Evolutionary conservation across 441 rosid genomes (phyloP).

Genomic region (Brassica balearica): DNA sequence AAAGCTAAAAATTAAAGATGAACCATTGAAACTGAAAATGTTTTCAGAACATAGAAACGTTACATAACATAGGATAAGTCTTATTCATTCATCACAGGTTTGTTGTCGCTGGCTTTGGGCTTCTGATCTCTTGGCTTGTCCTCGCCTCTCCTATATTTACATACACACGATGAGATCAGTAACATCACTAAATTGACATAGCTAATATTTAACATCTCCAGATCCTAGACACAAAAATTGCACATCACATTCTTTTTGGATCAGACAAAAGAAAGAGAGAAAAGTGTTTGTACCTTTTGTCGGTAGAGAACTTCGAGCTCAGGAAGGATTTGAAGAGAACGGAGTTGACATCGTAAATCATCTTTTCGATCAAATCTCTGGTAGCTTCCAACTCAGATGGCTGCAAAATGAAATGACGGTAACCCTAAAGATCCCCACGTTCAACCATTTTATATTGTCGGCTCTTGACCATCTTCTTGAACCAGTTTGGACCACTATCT

Average conservation of each 20-base stretch:
- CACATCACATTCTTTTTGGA: background rate
- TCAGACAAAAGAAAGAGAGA: slow-evolving; percentile 6
- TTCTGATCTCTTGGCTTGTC: slow-evolving; percentile 95
- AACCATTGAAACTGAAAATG: background rate
- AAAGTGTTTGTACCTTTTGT: slow-evolving; percentile 63
- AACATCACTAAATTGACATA: background rate
- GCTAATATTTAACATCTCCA: background rate
- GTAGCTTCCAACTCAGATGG: slow-evolving; percentile 11
- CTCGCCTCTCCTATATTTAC: slow-evolving; percentile 69
- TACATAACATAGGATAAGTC: slow-evolving; percentile 6
- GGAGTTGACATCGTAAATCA: slow-evolving; percentile 98
- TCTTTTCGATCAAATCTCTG: slow-evolving; percentile 33
- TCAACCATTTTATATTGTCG: slow-evolving; percentile 16
- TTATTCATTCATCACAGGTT: slow-evolving; percentile 80
- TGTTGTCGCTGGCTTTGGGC: slow-evolving; percentile 91
- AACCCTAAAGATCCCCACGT: slow-evolving; percentile 23
- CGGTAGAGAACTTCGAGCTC: slow-evolving; percentile 92
- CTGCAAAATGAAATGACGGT: background rate
- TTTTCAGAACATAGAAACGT: slow-evolving; percentile 1
- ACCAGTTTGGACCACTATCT: slow-evolving; percentile 16
- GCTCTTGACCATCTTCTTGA: background rate
- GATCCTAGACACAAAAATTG: background rate
- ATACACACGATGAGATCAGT: background rate
- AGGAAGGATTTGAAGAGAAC: slow-evolving; percentile 86
- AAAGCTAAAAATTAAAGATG: background rate